Evolutionary conservation across 257 asterid species (phyloP).

Genomic region (Haberlea rhodopensis): DNA sequence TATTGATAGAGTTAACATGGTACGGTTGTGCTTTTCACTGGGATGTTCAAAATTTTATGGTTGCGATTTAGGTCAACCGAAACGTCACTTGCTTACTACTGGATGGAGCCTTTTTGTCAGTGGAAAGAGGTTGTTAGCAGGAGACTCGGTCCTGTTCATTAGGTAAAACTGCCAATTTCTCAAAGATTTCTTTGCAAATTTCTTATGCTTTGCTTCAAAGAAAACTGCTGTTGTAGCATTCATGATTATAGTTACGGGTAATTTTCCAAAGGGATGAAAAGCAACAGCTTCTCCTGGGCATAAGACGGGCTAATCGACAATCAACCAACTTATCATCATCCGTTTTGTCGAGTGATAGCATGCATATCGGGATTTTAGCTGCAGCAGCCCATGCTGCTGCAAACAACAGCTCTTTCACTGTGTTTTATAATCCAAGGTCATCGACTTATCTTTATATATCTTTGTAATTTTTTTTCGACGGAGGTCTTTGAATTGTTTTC

Average conservation of each 20-base stretch:
- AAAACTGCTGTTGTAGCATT: not conserved
- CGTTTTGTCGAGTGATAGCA: slow-evolving; percentile 64
- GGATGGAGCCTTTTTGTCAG: slow-evolving; percentile 97
- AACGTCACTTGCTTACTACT: slow-evolving; percentile 90
- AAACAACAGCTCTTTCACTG: slow-evolving; percentile 64
- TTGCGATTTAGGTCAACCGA: slow-evolving; percentile 70
- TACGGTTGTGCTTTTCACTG: not conserved
- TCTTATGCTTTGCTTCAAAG: slow-evolving; percentile 10
- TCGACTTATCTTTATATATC: not conserved
- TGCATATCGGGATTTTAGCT: slow-evolving; percentile 74
- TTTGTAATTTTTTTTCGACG: not conserved
- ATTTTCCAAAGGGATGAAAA: slow-evolving; percentile 53
- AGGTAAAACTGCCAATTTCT: slow-evolving; percentile 43
- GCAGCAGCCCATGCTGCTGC: slow-evolving; percentile 84
- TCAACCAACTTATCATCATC: slow-evolving; percentile 67
- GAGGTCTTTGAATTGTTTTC: not conserved
- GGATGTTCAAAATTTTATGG: not conserved
- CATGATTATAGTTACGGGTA: not conserved
- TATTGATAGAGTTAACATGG: not conserved
- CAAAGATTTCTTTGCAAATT: not conserved
- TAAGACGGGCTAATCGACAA: slow-evolving; percentile 61
- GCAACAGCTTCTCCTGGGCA: slow-evolving; percentile 74
- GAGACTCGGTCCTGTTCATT: slow-evolving; percentile 84
- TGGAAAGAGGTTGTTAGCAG: slow-evolving; percentile 87
- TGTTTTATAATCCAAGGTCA: slow-evolving; percentile 70